These are phyloP conservation scores for Beauveria bassiana DNA, from an alignment of 2,329 filamentous ascomycete species.

Conservation along the genomic window DNA sequence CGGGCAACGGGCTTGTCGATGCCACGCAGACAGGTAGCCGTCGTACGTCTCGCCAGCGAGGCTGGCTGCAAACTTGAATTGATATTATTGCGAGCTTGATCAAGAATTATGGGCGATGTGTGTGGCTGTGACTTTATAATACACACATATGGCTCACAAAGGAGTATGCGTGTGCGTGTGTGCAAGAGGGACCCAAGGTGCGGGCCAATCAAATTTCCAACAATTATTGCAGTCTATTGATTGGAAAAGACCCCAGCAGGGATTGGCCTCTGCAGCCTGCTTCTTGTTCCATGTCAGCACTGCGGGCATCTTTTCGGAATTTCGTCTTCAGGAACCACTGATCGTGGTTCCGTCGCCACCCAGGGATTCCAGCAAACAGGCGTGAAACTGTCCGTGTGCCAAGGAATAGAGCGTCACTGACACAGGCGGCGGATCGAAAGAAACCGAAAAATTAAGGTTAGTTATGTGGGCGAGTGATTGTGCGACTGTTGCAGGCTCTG, in stretches of 20 bases:
- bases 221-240: neutral
- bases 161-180: neutral
- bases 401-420: neutral
- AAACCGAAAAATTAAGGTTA: neutral
- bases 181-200: neutral
- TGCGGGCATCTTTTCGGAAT: neutral
- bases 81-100: neutral
- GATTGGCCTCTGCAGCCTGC: neutral
- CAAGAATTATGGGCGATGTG: too few species aligned
- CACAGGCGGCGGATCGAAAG: neutral
- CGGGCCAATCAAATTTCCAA: neutral
- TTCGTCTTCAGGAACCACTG: neutral
- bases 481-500: neutral
- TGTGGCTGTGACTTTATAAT: neutral
- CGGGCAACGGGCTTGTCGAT: neutral
- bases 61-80: neutral
- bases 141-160: neutral
- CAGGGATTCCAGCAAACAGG: neutral
- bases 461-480: neutral
- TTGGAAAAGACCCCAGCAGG: neutral
- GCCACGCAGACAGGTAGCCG: neutral
- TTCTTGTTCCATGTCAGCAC: neutral
- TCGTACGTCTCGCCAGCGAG: neutral
- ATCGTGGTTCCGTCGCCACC: neutral
- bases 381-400: conserved; percentile 1